phyloP scores from a whole-genome alignment of 768 basidiomycete genomes.

The Rhodosporidiobolus odoratus region DNA sequence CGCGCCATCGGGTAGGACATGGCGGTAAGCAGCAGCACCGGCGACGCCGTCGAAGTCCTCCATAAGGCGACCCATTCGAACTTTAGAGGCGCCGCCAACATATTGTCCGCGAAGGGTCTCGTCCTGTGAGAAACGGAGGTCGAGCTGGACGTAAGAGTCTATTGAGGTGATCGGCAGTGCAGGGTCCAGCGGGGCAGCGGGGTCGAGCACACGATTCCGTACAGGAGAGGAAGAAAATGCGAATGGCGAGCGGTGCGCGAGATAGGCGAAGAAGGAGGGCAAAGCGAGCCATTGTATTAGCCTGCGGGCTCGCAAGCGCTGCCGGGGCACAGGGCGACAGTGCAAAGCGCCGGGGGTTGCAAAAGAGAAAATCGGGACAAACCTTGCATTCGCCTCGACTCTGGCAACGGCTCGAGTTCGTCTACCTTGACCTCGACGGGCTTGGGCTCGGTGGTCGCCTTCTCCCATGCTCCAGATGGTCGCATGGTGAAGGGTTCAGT shows the following conservation, averaged over 20 bases:
- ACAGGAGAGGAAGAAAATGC: too few species aligned
- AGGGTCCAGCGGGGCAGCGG: too few species aligned
- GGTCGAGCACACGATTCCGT: too few species aligned
- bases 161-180: not conserved
- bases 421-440: not conserved
- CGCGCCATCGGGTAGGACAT: slow-evolving; percentile 35
- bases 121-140: slow-evolving; percentile 31
- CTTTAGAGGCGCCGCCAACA: slow-evolving; percentile 30
- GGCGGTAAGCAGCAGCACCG: slow-evolving; percentile 31
- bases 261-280: not conserved
- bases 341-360: too few species aligned
- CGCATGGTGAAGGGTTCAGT: not conserved
- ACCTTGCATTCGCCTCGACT: slow-evolving; percentile 6
- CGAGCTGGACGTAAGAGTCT: slow-evolving; percentile 37
- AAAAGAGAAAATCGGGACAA: not conserved
- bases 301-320: too few species aligned
- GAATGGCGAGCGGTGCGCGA: too few species aligned
- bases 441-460: not conserved
- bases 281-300: too few species aligned
- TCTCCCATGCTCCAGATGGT: not conserved
- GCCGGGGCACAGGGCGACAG: too few species aligned
- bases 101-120: slow-evolving; percentile 25
- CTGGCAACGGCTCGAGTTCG: slow-evolving; percentile 7
- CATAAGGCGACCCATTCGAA: slow-evolving; percentile 38
- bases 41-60: slow-evolving; percentile 34